Evolutionary conservation across 805 yeast species (phyloP).

Genomic region (Candida taoyuanica): DNA sequence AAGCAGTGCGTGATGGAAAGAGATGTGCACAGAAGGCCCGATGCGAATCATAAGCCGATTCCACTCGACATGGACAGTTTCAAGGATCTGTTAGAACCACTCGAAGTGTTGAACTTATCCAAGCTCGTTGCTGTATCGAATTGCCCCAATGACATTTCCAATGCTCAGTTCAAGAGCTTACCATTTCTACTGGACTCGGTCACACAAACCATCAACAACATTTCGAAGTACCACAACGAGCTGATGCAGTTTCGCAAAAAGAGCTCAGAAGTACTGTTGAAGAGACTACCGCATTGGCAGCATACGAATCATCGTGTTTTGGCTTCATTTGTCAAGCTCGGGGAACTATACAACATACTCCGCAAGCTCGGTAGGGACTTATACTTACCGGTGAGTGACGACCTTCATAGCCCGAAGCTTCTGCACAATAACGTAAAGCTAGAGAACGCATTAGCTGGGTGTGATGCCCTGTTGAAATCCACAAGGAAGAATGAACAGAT

Average conservation of each 20-base stretch:
- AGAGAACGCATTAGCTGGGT: constrained; percentile 24
- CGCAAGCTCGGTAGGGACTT: constrained; percentile 39
- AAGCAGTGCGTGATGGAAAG: constrained; percentile 29
- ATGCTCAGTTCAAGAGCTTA: constrained; percentile 27
- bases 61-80: constrained; percentile 27
- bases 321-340: constrained; percentile 32
- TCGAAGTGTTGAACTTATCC: constrained; percentile 33
- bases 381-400: constrained; percentile 34
- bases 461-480: constrained; percentile 35
- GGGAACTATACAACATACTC: constrained; percentile 38
- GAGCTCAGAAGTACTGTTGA: constrained; percentile 21
- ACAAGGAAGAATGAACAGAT: constrained; percentile 41
- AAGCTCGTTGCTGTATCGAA: constrained; percentile 25
- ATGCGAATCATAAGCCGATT: constrained; percentile 26
- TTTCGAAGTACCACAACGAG: constrained; percentile 23
- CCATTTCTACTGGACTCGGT: constrained; percentile 25
- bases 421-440: constrained; percentile 27
- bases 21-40: constrained; percentile 28
- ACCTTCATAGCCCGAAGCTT: constrained; percentile 37
- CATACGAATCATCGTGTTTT: constrained; percentile 44
- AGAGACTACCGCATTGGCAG: constrained; percentile 33
- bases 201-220: constrained; percentile 20
- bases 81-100: constrained; percentile 30
- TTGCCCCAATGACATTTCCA: constrained; percentile 24
- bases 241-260: constrained; percentile 25